Base-by-base conservation (phyloP, 768 basidiomycete genomes). In the Amyloporia xantha region DNA sequence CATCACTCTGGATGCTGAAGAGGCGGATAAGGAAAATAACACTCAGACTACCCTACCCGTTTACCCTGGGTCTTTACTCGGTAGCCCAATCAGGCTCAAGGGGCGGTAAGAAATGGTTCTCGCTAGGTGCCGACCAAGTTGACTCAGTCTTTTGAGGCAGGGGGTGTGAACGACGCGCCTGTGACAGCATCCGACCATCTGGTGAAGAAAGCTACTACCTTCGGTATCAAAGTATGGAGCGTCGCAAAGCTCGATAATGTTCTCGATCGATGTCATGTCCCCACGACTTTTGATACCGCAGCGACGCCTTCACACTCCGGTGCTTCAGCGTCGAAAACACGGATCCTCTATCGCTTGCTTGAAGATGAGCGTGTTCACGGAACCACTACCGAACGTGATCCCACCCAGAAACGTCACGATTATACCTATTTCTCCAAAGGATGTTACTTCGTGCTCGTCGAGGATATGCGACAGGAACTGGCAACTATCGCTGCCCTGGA, bases 171-270 rank as follows among this genome's bases (percentile, higher is more conserved):
- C 41, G 70, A 70, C 25, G 46, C 54, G 37, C 57, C 56, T 13
- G 39, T 23, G 21, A 37, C 43, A 11, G 47, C 48, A 13, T 50
- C 45, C 55, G 76, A 73, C 35, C 75, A 77, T 53, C 71, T 87
- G 30, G 69, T 86, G 15, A 66, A 73, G 40, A 86, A 90, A 58
- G 88, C 91, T 7, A 65, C 76, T 20, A 70, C 74, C 30, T 82
- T 82, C 49, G 77, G 79, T 25, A 86, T 90, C 64, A 98, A 96
- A 68, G 79, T 97, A 23, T 99, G 95, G 95, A 82, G 66, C 37
- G 69, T 83, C 1, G 62, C 69, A 12, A 90, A 90, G 61, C 74
- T 90, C 2, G 75, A 80, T 27, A 88, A 79, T 56, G 82, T 90
- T 41, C 65, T 90, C 41, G 74, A 79, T 42, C 82, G 87, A 44